Conservation (phyloP, 2,329 filamentous ascomycete genomes). For the Elsinoe ampelina region DNA sequence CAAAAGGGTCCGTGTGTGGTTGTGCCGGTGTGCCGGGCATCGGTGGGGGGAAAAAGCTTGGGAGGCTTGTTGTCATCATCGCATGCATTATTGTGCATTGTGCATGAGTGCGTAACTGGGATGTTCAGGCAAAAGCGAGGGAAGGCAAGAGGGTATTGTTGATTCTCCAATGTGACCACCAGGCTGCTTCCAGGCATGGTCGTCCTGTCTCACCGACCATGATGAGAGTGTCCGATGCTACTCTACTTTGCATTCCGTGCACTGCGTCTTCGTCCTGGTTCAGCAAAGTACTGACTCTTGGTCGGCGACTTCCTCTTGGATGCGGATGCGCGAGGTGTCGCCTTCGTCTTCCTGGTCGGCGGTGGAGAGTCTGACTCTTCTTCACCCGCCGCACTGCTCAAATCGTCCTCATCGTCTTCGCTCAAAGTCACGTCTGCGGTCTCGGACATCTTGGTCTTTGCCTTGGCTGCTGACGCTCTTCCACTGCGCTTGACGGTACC, state of each 20-base stretch:
- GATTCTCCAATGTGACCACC: too few relatives aligned
- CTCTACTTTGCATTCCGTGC: not conserved
- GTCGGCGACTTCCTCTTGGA: not conserved
- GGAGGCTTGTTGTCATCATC: not conserved
- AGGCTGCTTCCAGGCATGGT: not conserved
- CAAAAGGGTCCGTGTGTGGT: not conserved
- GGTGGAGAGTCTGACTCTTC: not conserved
- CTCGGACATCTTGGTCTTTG: slow-evolving; percentile 8
- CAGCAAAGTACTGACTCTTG: slow-evolving; percentile 6
- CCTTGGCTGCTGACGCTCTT: slow-evolving; percentile 11
- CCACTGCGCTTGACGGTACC: slow-evolving; percentile 1
- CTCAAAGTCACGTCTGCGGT: slow-evolving; percentile 18
- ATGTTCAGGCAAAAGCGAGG: too few relatives aligned
- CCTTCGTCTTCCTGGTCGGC: not conserved
- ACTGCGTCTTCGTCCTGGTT: not conserved
- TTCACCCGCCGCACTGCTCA: not conserved
- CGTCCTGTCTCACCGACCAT: not conserved
- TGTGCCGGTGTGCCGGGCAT: not conserved
- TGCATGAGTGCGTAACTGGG: too few relatives aligned
- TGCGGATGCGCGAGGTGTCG: not conserved
- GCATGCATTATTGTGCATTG: too few relatives aligned
- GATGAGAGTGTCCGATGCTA: not conserved
- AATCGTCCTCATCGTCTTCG: slow-evolving; percentile 17
- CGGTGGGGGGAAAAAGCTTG: not conserved
- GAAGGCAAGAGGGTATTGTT: too few relatives aligned